Evolutionary conservation across 2,329 filamentous ascomycete genomes (phyloP).

Genomic region (Epichloe festucae): DNA sequence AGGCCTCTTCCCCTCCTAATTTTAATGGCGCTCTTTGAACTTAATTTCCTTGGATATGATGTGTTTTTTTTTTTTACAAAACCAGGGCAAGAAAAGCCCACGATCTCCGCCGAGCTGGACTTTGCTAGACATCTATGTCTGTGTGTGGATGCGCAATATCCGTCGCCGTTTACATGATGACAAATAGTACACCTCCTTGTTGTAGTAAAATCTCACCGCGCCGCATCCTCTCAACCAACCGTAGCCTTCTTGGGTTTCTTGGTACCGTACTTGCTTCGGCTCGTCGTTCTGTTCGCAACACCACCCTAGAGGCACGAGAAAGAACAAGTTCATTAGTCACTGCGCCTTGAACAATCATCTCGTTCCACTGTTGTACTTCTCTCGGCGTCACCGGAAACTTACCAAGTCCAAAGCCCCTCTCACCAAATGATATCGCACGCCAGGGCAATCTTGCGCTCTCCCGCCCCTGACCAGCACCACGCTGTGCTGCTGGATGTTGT

Average conservation of each 20-base stretch:
- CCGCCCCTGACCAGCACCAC: conserved; percentile 94
- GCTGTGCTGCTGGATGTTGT: conserved; percentile 98
- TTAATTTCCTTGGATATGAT: neutral
- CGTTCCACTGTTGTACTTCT: too few relatives aligned
- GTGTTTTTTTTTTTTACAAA: neutral
- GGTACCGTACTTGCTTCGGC: conserved; percentile 91
- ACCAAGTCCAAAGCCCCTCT: conserved; percentile 88
- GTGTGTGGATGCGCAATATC: too few relatives aligned
- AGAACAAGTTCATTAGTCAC: conserved; percentile 8
- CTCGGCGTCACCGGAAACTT: conserved; percentile 24
- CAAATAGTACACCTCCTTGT: neutral
- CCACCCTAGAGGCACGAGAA: conserved; percentile 51
- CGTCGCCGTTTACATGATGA: neutral
- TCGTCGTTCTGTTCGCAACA: conserved; percentile 71
- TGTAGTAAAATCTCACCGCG: neutral
- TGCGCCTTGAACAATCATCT: neutral
- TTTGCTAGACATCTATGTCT: too few relatives aligned
- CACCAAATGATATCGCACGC: conserved; percentile 91
- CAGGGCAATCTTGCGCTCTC: conserved; percentile 90
- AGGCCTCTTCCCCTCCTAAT: neutral
- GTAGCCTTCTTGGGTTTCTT: conserved; percentile 91
- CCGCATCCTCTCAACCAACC: conserved; percentile 24
- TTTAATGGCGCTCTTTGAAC: too few relatives aligned
- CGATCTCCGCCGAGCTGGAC: too few relatives aligned
- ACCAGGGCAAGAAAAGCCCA: too few relatives aligned